Percentiles rank a stretch among this genome's conserved stretches.
phyloP scores from a whole-genome alignment of 805 yeast genomes.

The Wickerhamiella galacta region DNA sequence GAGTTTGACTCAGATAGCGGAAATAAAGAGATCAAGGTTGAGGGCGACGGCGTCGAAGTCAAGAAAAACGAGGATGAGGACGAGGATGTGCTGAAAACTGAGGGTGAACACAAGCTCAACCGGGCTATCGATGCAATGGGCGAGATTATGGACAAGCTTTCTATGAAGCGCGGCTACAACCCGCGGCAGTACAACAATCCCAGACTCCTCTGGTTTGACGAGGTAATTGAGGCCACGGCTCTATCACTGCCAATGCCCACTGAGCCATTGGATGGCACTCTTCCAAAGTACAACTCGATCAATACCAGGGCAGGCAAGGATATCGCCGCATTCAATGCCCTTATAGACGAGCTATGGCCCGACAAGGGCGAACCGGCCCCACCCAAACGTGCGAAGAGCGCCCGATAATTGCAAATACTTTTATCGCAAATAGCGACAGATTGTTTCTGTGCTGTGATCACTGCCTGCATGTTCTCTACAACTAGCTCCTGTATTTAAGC shows the following conservation, averaged over 20 bases:
- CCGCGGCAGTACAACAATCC: constrained; percentile 32
- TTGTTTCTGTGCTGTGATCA: no score
- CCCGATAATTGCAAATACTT: no score
- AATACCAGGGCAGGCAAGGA: constrained; percentile 13
- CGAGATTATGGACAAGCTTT: constrained; percentile 26
- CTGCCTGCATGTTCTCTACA: no score
- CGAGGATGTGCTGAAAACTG: no score
- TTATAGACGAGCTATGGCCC: constrained; percentile 7
- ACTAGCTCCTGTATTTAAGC: no score
- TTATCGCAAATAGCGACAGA: no score
- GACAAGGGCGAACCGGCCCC: not conserved
- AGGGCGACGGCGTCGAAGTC: not conserved
- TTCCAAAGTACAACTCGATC: constrained; percentile 16
- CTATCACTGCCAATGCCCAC: constrained; percentile 36
- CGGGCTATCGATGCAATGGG: constrained; percentile 16
- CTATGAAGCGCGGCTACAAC: constrained; percentile 31
- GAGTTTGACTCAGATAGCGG: constrained; percentile 1
- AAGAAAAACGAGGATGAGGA: not conserved
- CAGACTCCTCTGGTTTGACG: constrained; percentile 34
- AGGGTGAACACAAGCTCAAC: no score
- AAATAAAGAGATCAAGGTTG: constrained; percentile 9
- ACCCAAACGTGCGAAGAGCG: no score
- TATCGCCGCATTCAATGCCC: constrained; percentile 3
- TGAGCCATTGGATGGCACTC: constrained; percentile 12
- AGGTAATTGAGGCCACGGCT: constrained; percentile 44